These are phyloP conservation scores for Debaryomyces udenii DNA, from an alignment of 1,139 yeast species.

Conservation along the genomic window DNA sequence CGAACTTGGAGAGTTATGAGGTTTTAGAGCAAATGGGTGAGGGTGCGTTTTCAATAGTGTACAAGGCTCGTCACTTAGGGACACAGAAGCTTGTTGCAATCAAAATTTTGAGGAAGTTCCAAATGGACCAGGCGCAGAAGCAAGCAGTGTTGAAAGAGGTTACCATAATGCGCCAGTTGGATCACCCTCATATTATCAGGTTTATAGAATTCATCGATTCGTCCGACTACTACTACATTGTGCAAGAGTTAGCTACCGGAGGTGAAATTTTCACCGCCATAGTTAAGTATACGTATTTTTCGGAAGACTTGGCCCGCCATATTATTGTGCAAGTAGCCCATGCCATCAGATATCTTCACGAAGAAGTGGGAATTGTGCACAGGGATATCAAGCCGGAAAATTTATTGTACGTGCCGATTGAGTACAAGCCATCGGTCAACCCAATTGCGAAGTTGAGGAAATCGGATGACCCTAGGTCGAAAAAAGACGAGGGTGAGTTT, in stretches of 20 bases:
- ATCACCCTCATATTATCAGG: slow-evolving; percentile 52
- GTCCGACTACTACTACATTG: slow-evolving; percentile 52
- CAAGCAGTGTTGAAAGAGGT: slow-evolving; percentile 61
- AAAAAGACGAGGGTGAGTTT: slow-evolving; percentile 57
- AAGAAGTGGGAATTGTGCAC: slow-evolving; percentile 59
- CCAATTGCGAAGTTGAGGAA: slow-evolving; percentile 43
- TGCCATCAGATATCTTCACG: slow-evolving; percentile 54
- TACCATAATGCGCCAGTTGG: slow-evolving; percentile 57
- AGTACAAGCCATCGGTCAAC: slow-evolving; percentile 43
- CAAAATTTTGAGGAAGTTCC: slow-evolving; percentile 57
- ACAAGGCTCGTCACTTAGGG: slow-evolving; percentile 60
- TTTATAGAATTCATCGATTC: slow-evolving; percentile 54
- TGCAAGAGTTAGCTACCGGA: slow-evolving; percentile 55
- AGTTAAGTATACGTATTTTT: slow-evolving; percentile 56
- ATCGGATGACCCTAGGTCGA: slow-evolving; percentile 50
- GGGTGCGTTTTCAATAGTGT: slow-evolving; percentile 91
- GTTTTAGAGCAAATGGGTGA: slow-evolving; percentile 77
- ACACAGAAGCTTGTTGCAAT: slow-evolving; percentile 67
- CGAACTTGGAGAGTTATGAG: slow-evolving; percentile 50
- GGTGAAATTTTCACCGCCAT: slow-evolving; percentile 63
- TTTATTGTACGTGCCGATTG: slow-evolving; percentile 63
- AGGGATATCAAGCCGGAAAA: slow-evolving; percentile 63
- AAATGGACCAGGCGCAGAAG: slow-evolving; percentile 56
- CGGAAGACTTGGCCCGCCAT: slow-evolving; percentile 58
- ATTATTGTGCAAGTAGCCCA: slow-evolving; percentile 53